Conservation (phyloP, 1,284 basidiomycete genomes). For the Cystobasidiaceae sp. region DNA sequence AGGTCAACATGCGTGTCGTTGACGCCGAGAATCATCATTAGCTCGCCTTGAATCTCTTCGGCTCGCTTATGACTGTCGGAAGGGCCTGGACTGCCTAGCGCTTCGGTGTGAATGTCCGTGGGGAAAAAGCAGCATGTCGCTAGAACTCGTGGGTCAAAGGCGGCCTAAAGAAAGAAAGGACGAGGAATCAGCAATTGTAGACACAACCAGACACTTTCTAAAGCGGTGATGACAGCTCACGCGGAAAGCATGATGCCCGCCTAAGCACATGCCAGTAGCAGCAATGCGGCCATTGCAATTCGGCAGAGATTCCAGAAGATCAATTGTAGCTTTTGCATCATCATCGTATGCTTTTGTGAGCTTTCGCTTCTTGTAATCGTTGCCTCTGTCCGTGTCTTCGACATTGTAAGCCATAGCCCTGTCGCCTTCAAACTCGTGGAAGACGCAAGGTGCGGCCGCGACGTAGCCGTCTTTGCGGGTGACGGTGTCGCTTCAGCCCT, state of each 20-base stretch:
- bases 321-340: slow-evolving; percentile 69
- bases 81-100: slow-evolving; percentile 55
- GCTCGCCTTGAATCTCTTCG: slow-evolving; percentile 75
- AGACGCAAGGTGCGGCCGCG: slow-evolving; percentile 61
- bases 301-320: slow-evolving; percentile 63
- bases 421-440: slow-evolving; percentile 84
- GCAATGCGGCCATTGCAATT: slow-evolving; percentile 80
- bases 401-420: slow-evolving; percentile 78
- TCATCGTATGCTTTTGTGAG: slow-evolving; percentile 55
- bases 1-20: slow-evolving; percentile 55
- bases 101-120: slow-evolving; percentile 53
- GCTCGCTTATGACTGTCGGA: slow-evolving; percentile 69
- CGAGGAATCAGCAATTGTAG: background rate
- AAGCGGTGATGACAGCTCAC: background rate
- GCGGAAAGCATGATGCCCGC: slow-evolving; percentile 61
- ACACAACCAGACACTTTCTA: slow-evolving; percentile 26
- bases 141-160: slow-evolving; percentile 76
- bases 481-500: slow-evolving; percentile 38
- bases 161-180: slow-evolving; percentile 56
- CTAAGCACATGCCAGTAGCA: slow-evolving; percentile 49
- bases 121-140: slow-evolving; percentile 87
- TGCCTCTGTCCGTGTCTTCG: slow-evolving; percentile 77
- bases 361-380: slow-evolving; percentile 68
- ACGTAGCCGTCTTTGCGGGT: slow-evolving; percentile 20
- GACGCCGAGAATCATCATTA: slow-evolving; percentile 90